Percentiles rank a stretch among this genome's conserved stretches.
These are phyloP conservation scores for Bryoerythrophyllum caledonicum DNA, from an alignment of 225 moss, liverwort and hornwort species.

Conservation along the genomic window DNA sequence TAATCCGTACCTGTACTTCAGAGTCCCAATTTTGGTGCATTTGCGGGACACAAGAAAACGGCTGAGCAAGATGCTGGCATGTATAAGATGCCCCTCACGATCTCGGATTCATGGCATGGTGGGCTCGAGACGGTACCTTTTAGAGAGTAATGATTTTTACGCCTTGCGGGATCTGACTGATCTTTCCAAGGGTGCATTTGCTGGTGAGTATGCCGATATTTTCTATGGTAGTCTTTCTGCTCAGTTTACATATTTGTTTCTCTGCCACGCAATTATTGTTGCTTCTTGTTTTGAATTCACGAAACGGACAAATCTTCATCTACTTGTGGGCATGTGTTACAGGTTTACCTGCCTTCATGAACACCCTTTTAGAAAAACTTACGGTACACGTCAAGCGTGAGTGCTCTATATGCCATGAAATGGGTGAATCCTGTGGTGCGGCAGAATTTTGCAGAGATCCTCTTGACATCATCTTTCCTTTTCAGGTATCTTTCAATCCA, in stretches of 20 bases:
- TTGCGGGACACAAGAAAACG: conserved; percentile 78
- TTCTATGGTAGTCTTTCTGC: background rate
- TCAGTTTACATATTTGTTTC: background rate
- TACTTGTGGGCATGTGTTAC: conserved; percentile 25
- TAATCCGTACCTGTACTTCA: conserved; percentile 89
- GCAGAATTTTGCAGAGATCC: conserved; percentile 71
- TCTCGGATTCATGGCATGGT: conserved; percentile 77
- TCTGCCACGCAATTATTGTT: background rate
- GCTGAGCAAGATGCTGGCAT: conserved; percentile 78
- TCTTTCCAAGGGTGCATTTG: conserved; percentile 93
- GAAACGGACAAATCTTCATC: background rate
- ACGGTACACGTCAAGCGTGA: conserved; percentile 79
- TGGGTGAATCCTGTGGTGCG: conserved; percentile 77
- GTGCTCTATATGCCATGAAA: conserved; percentile 75
- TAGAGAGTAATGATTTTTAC: conserved; percentile 95
- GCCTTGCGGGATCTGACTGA: conserved; percentile 95
- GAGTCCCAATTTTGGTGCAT: conserved; percentile 92
- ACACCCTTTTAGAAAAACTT: conserved; percentile 64
- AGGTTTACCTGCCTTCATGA: conserved; percentile 87
- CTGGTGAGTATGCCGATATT: conserved; percentile 52
- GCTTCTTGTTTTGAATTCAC: conserved; percentile 13
- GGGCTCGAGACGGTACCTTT: conserved; percentile 80
- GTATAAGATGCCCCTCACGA: conserved; percentile 80
- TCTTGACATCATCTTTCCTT: conserved; percentile 79
- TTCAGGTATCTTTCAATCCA: conserved; percentile 57